Evolutionary conservation across 305 asterid genomes (phyloP).

Genomic region (Fraxinus nigra): DNA sequence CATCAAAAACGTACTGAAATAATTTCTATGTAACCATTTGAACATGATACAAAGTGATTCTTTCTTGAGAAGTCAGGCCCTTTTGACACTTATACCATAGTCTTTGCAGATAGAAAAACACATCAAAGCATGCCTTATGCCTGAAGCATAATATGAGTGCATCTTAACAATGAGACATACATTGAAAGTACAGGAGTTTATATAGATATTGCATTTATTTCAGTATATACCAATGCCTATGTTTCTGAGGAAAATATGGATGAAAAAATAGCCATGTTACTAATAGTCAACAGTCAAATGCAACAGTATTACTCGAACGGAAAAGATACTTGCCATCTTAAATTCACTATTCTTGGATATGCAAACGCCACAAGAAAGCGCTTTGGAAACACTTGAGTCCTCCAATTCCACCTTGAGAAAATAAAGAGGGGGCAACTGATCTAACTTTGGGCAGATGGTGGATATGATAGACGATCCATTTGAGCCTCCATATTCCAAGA

Average conservation of each 20-base stretch:
- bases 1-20: background rate
- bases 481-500: constrained; percentile 74
- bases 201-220: background rate
- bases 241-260: background rate
- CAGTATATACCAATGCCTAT: background rate
- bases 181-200: constrained; percentile 5
- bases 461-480: constrained; percentile 50
- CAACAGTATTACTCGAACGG: constrained; percentile 9
- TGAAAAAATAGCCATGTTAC: constrained; percentile 6
- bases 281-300: constrained; percentile 13
- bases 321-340: constrained; percentile 30
- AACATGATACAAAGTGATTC: background rate
- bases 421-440: constrained; percentile 42
- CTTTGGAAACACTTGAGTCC: constrained; percentile 41
- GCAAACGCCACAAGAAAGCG: constrained; percentile 48
- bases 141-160: constrained; percentile 4
- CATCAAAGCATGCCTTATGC: constrained; percentile 9
- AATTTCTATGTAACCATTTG: background rate
- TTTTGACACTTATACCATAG: constrained; percentile 4
- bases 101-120: constrained; percentile 7
- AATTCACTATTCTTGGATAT: constrained; percentile 30
- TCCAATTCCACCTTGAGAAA: constrained; percentile 62
- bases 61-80: background rate
- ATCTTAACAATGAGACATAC: background rate
- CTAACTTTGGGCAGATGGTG: constrained; percentile 35